Evolutionary conservation across 495 filamentous ascomycete species (phyloP), one percentile per base, ranked within the genome.

Genomic region (Penicillium psychrofluorescens): DNA sequence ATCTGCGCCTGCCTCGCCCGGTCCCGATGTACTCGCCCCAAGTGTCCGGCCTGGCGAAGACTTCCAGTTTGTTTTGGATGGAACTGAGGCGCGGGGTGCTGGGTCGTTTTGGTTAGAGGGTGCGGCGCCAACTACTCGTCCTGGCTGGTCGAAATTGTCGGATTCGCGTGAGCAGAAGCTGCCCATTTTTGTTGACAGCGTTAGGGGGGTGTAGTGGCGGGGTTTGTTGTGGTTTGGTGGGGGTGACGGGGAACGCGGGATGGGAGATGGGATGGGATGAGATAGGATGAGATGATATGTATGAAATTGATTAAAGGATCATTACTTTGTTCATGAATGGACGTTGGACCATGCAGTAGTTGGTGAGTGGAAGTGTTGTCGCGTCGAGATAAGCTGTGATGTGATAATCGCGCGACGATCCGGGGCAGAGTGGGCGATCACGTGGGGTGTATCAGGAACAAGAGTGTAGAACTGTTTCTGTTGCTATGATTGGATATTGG

Each of bases 121-220:
- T 16, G 74, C 63, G 22, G 63, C 51, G 32, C 67, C 68, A 15
- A 88, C 75, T 11, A 75, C 73, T 11, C 84, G 81, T 44, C 83
- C 84, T 4, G 83, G 84, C 11, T 72, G 68, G 12, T 77, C 57
- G 69, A 84, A 86, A 35, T 59, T 43, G 36, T 72, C 68, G 32
- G 61, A 37, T 40, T 80, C 70, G 47, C 83, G 80, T 56, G 83
- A 79, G 67, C 84, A 90, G 58, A 84, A 69, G 56, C 83, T 86
- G 35, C 86, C 86, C 86, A 90, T 88, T 44, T 35, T 74, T 34
- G 8, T 41, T 32, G 28, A 36, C 36, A 38, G 16, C 8, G 0
- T 42, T 1, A n/a, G 34, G 16, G 34, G 35, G 2, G 33, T 35
- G 15, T 27, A 15, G 28, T 27, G 35, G 11, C 22, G 33, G 32